Conservation (phyloP, 805 yeast genomes). For the Hanseniaspora lachancei region DNA sequence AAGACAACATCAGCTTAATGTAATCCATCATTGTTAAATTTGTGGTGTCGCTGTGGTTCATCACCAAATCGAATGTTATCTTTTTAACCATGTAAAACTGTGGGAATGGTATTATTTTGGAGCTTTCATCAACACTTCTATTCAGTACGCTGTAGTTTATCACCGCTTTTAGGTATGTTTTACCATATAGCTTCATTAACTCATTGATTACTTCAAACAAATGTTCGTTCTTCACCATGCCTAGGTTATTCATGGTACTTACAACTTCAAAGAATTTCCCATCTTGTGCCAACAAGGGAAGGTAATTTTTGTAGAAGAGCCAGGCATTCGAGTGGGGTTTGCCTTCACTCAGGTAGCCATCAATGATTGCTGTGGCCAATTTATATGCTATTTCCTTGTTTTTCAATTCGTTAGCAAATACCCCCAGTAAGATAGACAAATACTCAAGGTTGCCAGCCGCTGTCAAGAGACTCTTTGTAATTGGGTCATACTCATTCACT, state of each 20-base stretch:
- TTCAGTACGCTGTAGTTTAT: not conserved
- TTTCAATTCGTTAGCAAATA: not conserved
- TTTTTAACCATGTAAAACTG: conserved; percentile 8
- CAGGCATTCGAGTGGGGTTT: not conserved
- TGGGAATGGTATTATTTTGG: not conserved
- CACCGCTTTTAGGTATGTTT: not conserved
- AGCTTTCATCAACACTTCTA: not conserved
- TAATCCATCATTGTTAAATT: not conserved
- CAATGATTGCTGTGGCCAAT: not conserved
- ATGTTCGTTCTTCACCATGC: not conserved
- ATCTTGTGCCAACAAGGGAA: conserved; percentile 3
- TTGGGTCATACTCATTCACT: not conserved
- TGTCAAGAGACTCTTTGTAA: not conserved
- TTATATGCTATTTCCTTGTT: not conserved
- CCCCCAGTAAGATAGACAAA: not conserved
- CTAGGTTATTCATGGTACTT: not conserved
- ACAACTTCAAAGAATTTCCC: not conserved
- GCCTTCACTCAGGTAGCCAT: not conserved
- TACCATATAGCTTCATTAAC: not conserved
- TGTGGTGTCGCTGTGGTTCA: not conserved
- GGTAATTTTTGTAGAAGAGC: conserved; percentile 1
- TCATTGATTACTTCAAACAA: not conserved
- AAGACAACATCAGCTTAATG: conserved; percentile 5
- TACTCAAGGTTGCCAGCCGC: not conserved
- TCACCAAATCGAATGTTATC: not conserved